Evolutionary conservation across 768 basidiomycete genomes (phyloP).

Genomic region (Leccinum incarnatum): DNA sequence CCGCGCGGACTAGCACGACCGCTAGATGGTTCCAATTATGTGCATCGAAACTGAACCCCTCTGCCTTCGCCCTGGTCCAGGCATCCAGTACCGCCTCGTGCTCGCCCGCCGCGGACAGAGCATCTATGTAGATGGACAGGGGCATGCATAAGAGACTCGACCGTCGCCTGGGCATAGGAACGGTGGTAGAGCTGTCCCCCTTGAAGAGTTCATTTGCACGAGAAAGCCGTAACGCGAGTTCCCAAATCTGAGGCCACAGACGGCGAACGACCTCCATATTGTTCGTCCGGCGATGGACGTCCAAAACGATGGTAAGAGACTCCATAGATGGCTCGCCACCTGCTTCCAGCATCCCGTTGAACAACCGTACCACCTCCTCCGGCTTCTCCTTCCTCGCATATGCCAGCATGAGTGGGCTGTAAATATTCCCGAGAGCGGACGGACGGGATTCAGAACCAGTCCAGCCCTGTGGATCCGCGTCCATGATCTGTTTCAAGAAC

Average conservation of each 20-base stretch:
- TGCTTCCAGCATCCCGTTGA: conserved; percentile 48
- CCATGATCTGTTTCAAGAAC: conserved; percentile 56
- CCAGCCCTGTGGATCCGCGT: conserved; percentile 37
- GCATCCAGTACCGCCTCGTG: conserved; percentile 58
- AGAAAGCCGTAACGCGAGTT: conserved; percentile 49
- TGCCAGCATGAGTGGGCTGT: conserved; percentile 57
- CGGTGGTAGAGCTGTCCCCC: conserved; percentile 9
- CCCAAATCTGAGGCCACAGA: conserved; percentile 69
- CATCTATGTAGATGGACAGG: conserved; percentile 79
- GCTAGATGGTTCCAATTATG: conserved; percentile 91
- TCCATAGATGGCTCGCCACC: conserved; percentile 60
- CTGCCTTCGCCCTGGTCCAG: conserved; percentile 62
- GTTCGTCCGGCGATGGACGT: conserved; percentile 61
- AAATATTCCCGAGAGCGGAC: conserved; percentile 49
- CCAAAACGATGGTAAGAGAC: conserved; percentile 63
- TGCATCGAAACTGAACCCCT: conserved; percentile 77
- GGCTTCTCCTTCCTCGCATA: conserved; percentile 44
- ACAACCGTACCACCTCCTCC: conserved; percentile 55
- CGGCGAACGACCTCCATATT: conserved; percentile 53
- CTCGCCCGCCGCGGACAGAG: conserved; percentile 59
- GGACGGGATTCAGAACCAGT: conserved; percentile 36
- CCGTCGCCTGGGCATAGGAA: conserved; percentile 26
- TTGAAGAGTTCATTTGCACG: conserved; percentile 34
- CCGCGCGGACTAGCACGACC: conserved; percentile 73
- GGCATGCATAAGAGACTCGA: conserved; percentile 71